Percentiles rank a stretch among this genome's conserved stretches.
These are phyloP conservation scores for Puccinia horiana DNA, from an alignment of 1,284 basidiomycete species.

Conservation along the genomic window DNA sequence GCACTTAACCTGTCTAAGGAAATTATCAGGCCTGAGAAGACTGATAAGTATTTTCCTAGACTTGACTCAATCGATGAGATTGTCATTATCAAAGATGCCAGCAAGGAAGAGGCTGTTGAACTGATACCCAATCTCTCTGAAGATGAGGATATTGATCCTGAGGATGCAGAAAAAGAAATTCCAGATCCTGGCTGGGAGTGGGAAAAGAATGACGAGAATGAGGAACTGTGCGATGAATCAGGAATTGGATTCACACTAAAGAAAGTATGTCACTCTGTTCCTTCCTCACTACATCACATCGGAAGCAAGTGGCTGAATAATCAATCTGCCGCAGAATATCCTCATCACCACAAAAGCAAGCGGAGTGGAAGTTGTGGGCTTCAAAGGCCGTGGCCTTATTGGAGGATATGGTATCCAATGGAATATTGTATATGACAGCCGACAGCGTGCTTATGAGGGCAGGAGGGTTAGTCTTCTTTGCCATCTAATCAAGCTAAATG, in stretches of 20 bases:
- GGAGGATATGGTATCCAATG: background rate
- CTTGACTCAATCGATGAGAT: background rate
- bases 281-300: background rate
- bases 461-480: background rate
- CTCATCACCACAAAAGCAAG: background rate
- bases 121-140: background rate
- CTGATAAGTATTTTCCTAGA: background rate
- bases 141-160: background rate
- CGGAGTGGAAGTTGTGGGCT: conserved; percentile 6
- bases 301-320: background rate
- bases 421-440: background rate
- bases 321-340: background rate
- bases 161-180: background rate
- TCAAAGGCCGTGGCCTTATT: background rate
- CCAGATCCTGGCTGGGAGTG: background rate
- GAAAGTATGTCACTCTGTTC: background rate
- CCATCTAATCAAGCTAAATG: background rate
- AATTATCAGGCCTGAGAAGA: background rate
- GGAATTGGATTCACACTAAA: background rate
- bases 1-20: background rate
- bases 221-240: background rate
- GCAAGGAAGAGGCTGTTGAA: background rate
- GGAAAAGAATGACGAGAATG: background rate
- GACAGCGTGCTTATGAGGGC: background rate
- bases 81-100: too few relatives aligned